A percentile compares a stretch with the other conserved stretches of the same genome.
These are phyloP conservation scores for Quercus ilex DNA, from an alignment of 306 rosid genomes.

Conservation along the genomic window DNA sequence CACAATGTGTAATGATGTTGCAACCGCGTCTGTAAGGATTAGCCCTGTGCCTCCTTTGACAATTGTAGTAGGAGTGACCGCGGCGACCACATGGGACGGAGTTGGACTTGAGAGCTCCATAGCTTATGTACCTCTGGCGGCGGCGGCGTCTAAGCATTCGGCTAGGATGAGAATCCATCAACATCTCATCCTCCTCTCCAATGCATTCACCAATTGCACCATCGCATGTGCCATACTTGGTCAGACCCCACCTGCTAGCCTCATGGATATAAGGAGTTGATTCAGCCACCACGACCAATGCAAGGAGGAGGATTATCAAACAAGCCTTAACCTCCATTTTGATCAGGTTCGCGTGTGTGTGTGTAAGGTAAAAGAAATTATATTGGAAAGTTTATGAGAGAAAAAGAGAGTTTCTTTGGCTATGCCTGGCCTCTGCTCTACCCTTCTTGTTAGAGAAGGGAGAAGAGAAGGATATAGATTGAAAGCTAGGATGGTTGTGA, in stretches of 20 bases:
- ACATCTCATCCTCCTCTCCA: constrained; percentile 39
- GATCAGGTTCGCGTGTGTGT: not conserved
- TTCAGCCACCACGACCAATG: constrained; percentile 26
- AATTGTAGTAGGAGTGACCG: constrained; percentile 53
- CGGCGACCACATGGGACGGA: constrained; percentile 35
- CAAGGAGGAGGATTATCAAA: constrained; percentile 28
- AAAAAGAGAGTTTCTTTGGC: not conserved
- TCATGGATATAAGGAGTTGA: constrained; percentile 25
- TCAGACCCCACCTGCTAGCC: not conserved
- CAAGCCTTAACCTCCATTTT: constrained; percentile 36
- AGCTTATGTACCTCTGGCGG: constrained; percentile 19
- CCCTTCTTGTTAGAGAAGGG: constrained; percentile 29
- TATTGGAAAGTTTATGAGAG: not conserved
- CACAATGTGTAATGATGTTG: constrained; percentile 39
- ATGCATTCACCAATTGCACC: constrained; percentile 15
- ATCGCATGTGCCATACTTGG: not conserved
- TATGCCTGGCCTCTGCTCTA: not conserved
- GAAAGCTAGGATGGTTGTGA: constrained; percentile 7
- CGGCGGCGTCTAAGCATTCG: not conserved
- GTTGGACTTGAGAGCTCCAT: constrained; percentile 29
- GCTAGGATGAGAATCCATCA: constrained; percentile 27
- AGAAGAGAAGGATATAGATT: constrained; percentile 12
- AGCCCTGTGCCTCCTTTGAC: constrained; percentile 20
- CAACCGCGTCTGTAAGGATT: constrained; percentile 54
- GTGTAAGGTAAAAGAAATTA: too few species aligned